Evolutionary conservation across 345 rosid genomes (phyloP).

Genomic region (Dipteronia sinensis): DNA sequence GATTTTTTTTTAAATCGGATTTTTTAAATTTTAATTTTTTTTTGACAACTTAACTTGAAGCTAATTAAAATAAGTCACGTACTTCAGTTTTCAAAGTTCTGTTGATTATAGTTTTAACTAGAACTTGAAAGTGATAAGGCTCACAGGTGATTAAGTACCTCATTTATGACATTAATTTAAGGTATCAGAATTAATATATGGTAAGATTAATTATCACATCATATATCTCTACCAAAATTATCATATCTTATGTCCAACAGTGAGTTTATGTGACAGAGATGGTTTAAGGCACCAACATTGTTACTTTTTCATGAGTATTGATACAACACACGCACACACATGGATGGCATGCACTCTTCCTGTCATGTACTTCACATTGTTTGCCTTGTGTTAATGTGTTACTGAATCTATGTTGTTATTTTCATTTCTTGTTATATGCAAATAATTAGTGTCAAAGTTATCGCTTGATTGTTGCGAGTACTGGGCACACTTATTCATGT

Average conservation of each 20-base stretch:
- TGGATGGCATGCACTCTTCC: neutral
- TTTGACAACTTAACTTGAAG: too few species aligned
- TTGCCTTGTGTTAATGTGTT: neutral
- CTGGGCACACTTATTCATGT: neutral
- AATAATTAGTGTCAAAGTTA: neutral
- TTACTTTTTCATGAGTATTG: neutral
- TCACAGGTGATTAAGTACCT: neutral
- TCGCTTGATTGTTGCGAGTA: neutral
- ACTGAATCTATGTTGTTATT: neutral
- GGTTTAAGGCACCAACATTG: neutral
- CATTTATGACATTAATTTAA: neutral
- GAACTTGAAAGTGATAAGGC: too few species aligned
- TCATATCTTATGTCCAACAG: neutral
- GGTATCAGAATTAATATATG: neutral
- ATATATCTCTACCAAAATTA: neutral
- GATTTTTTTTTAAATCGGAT: neutral
- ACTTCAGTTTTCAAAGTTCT: neutral
- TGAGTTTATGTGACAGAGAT: neutral
- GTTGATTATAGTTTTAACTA: neutral
- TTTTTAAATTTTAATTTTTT: too few species aligned
- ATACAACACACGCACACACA: neutral
- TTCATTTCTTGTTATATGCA: neutral
- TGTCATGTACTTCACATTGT: neutral
- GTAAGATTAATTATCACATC: neutral
- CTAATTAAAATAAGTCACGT: neutral